Evolutionary conservation across 139 green algal species (phyloP), one percentile per base, ranked within the genome.

Genomic region (Volvox africanus): DNA sequence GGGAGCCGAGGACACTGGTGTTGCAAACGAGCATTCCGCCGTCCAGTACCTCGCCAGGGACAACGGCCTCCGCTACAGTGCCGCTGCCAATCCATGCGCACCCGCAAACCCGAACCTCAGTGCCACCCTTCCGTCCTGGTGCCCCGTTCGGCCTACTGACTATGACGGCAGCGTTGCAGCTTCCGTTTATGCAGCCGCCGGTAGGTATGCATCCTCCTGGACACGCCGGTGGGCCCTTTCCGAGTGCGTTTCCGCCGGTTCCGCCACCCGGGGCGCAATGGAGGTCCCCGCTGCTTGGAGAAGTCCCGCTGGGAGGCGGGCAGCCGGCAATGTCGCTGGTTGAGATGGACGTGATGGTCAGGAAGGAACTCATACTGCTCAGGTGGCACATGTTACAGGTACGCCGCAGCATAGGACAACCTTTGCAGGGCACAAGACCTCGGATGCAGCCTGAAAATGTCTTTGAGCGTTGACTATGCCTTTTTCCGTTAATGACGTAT

Each of bases 381-480:
- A 90, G 82, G 69, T 90, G 86, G 86, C 44, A 55, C 50, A 83
- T 90, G 86, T 71, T 90, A 75, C 71, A 83, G 86, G 86, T 90
- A 32, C 0, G 86, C 3, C 14, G 79, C 44, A 55, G 44, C 44
- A 55, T 55, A 55, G 9, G 5, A 9, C 44, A 55, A 55, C 44
- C 44, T 9, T 55, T 55, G 5, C 44, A 5, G 44, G 44, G 9
- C 44, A 55, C 44, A 55, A 5, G 44, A 9, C 44, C 44, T 55
- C 9, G 5, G 44, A 55, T 55, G 44, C 44, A 55, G 9, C 44
- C 44, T 55, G 44, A 55, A 5, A 55, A 55, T 55, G 9, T 9
- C 44, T 55, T n/a, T n/a, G n/a, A n/a, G n/a, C n/a, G 44, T 55
- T 55, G 44, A 55, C 44, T 55, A 9, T n/a, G n/a, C n/a, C 44